phyloP scores from a whole-genome alignment of 2,329 filamentous ascomycete species.

The Xylariaceae sp. region DNA sequence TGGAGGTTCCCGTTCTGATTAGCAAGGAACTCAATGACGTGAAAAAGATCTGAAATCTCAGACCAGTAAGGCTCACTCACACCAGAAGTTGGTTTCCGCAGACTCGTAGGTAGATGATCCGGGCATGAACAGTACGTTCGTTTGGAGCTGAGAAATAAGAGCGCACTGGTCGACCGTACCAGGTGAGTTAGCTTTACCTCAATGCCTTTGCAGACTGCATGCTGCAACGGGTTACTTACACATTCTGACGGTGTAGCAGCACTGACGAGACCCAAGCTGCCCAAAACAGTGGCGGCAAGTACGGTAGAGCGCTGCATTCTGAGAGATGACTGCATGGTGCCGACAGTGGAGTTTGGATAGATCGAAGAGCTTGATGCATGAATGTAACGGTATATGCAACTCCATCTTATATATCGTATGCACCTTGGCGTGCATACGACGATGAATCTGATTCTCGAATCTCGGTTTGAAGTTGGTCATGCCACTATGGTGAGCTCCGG shows the following conservation, averaged over 20 bases:
- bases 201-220: background rate
- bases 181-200: background rate
- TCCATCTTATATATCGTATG: no score
- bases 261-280: background rate
- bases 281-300: background rate
- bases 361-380: no score
- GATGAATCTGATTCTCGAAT: no score
- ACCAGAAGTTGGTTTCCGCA: constrained; percentile 5
- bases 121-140: background rate
- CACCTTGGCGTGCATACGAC: no score
- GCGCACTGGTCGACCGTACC: constrained; percentile 1
- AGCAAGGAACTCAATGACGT: no score
- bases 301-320: background rate
- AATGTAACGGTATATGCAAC: no score
- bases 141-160: background rate
- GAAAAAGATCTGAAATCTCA: no score
- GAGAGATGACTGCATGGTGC: background rate
- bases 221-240: background rate
- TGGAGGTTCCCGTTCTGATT: no score
- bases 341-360: background rate
- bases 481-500: no score
- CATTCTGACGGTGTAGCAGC: background rate
- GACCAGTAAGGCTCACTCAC: background rate
- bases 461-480: no score
- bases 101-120: background rate